These are phyloP conservation scores for Penicillium frequentans DNA, from an alignment of 2,329 filamentous ascomycete genomes.

Conservation along the genomic window DNA sequence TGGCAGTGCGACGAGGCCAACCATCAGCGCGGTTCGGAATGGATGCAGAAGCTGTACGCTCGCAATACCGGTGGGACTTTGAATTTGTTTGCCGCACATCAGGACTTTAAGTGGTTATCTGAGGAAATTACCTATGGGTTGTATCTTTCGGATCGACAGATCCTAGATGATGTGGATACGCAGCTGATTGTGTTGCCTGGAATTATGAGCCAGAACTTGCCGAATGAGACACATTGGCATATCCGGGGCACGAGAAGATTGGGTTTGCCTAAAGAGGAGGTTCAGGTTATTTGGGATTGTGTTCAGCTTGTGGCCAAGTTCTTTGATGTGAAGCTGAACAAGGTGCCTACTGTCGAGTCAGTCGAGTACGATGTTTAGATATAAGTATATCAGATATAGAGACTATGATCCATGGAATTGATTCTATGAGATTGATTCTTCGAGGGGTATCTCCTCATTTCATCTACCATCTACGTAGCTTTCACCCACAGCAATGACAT, in stretches of 20 bases:
- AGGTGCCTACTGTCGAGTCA: conserved; percentile 32
- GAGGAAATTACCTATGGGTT: conserved; percentile 69
- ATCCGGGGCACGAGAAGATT: conserved; percentile 45
- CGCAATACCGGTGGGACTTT: conserved; percentile 44
- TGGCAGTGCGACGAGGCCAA: conserved; percentile 62
- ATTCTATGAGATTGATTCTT: too few species aligned
- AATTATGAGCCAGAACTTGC: conserved; percentile 48
- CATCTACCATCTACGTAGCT: not conserved
- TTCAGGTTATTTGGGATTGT: conserved; percentile 37
- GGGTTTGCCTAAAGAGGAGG: conserved; percentile 41
- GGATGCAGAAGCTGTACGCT: conserved; percentile 59
- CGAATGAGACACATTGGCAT: conserved; percentile 47
- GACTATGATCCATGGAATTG: not conserved
- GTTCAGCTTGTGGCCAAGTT: conserved; percentile 31
- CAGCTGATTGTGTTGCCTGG: conserved; percentile 45
- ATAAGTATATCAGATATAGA: not conserved
- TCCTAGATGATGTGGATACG: conserved; percentile 45
- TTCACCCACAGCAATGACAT: not conserved
- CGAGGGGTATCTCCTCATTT: not conserved
- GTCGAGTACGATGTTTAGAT: conserved; percentile 33
- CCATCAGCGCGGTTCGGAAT: conserved; percentile 52
- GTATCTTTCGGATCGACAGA: conserved; percentile 47
- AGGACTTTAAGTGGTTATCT: conserved; percentile 68
- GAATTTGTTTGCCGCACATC: conserved; percentile 32
- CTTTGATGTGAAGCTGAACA: conserved; percentile 28